phyloP scores from a whole-genome alignment of 805 yeast species.

The Tetrapisispora nanseiensis region DNA sequence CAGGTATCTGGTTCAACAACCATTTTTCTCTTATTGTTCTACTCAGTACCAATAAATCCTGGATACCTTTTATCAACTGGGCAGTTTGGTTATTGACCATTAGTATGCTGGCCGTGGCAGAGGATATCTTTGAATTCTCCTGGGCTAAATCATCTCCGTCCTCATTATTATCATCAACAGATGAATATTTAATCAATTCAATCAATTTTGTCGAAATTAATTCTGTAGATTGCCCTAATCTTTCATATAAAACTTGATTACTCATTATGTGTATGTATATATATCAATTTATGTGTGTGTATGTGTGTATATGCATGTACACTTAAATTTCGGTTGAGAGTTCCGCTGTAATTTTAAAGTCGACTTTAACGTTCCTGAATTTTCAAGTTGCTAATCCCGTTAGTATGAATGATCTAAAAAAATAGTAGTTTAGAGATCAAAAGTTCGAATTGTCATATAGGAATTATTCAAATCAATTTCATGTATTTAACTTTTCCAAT shows the following conservation, averaged over 20 bases:
- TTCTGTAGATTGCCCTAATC: slow-evolving; percentile 25
- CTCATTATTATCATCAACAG: slow-evolving; percentile 12
- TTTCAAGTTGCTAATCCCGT: no score
- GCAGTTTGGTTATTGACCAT: slow-evolving; percentile 24
- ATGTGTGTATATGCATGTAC: no score
- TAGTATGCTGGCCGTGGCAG: slow-evolving; percentile 22
- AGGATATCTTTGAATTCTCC: slow-evolving; percentile 14
- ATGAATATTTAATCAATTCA: slow-evolving; percentile 22
- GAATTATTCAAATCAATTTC: no score
- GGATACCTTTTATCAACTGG: slow-evolving; percentile 27
- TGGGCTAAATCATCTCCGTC: slow-evolving; percentile 7
- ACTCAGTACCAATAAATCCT: slow-evolving; percentile 27
- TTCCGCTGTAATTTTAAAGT: no score
- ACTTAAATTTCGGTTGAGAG: no score
- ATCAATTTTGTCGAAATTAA: slow-evolving; percentile 21
- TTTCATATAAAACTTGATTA: slow-evolving; percentile 24
- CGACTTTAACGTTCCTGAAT: no score
- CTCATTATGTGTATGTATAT: slow-evolving; percentile 13
- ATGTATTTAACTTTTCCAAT: no score
- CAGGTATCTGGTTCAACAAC: slow-evolving; percentile 27
- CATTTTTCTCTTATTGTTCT: slow-evolving; percentile 28
- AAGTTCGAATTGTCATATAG: no score
- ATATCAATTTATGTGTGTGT: no score
- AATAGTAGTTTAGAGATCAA: no score
- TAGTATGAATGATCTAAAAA: no score